Percentiles rank a stretch among this genome's conserved stretches.
These are phyloP conservation scores for Mycena galericulata DNA, from an alignment of 768 basidiomycete species.

Conservation along the genomic window DNA sequence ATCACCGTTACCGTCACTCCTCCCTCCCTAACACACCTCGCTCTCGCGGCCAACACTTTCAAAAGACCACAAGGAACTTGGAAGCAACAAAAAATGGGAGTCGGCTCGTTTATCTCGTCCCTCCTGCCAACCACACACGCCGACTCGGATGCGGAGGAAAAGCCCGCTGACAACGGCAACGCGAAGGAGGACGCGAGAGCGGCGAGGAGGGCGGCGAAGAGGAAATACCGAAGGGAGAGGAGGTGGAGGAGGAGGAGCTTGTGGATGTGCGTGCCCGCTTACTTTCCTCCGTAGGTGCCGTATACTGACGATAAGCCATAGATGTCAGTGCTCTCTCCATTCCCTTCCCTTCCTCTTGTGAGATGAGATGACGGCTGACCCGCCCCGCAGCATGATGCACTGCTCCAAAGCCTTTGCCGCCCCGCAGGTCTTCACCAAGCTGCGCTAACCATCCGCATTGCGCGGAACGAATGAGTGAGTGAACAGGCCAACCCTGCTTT, in stretches of 20 bases:
- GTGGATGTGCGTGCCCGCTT: conserved; percentile 13
- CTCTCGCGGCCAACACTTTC: too few species aligned
- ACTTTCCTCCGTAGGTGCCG: neutral
- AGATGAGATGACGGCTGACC: conserved; percentile 15
- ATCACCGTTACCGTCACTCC: too few species aligned
- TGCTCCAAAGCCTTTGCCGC: conserved; percentile 71
- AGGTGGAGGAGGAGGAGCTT: conserved; percentile 19
- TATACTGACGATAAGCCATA: conserved; percentile 57
- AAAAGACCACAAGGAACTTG: too few species aligned
- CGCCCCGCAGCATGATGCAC: conserved; percentile 82
- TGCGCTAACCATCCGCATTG: too few species aligned
- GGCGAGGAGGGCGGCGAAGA: neutral
- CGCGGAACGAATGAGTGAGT: too few species aligned
- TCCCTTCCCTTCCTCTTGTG: conserved; percentile 38
- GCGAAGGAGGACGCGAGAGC: neutral
- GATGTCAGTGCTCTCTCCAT: conserved; percentile 65
- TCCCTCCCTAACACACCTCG: too few species aligned
- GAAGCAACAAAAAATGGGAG: conserved; percentile 10
- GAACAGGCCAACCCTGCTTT: too few species aligned
- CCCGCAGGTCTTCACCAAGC: conserved; percentile 86
- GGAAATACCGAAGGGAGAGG: neutral
- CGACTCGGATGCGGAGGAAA: conserved; percentile 13
- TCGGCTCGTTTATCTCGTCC: conserved; percentile 14
- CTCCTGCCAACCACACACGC: conserved; percentile 9
- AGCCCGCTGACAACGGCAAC: neutral